Conservation (phyloP, 2,329 filamentous ascomycete genomes). For the Dendrostoma leiphaemia region DNA sequence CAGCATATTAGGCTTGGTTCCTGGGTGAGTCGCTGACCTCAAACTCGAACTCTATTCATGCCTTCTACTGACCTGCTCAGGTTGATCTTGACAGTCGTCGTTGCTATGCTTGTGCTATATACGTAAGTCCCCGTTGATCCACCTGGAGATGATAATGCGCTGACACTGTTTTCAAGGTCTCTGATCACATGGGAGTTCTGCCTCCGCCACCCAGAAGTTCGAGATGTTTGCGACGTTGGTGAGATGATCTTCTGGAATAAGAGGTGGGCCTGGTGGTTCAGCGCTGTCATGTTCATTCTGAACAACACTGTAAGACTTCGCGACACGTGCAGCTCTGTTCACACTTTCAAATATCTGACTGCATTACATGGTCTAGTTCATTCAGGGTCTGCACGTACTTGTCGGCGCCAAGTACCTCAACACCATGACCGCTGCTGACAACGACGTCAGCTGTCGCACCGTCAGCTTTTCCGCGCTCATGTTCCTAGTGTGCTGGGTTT, state of each 20-base stretch:
- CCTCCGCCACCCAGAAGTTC: slow-evolving; percentile 82
- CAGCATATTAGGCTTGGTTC: slow-evolving; percentile 80
- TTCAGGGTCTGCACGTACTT: slow-evolving; percentile 70
- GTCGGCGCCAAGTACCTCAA: slow-evolving; percentile 86
- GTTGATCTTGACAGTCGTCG: slow-evolving; percentile 75
- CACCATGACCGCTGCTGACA: slow-evolving; percentile 72
- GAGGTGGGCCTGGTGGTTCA: slow-evolving; percentile 66
- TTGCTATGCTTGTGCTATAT: slow-evolving; percentile 79
- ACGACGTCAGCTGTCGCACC: slow-evolving; percentile 66
- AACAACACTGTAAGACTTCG: slow-evolving; percentile 68
- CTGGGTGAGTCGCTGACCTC: slow-evolving; percentile 47
- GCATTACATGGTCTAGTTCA: slow-evolving; percentile 11
- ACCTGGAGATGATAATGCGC: slow-evolving; percentile 23
- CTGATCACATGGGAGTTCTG: slow-evolving; percentile 75
- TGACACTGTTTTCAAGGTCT: slow-evolving; percentile 24
- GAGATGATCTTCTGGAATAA: slow-evolving; percentile 90
- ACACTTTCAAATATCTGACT: too few relatives aligned
- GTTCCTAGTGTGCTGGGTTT: slow-evolving; percentile 72
- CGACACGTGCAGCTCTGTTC: neutral
- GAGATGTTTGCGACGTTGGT: slow-evolving; percentile 93
- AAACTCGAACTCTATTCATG: neutral
- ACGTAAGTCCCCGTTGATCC: slow-evolving; percentile 69
- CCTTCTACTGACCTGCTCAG: slow-evolving; percentile 27
- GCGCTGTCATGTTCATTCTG: slow-evolving; percentile 83
- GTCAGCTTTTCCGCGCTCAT: slow-evolving; percentile 76